A percentile compares a stretch with the other conserved stretches of the same genome.
Evolutionary conservation across 495 filamentous ascomycete genomes (phyloP).

Genomic region (Chaetomium cochliodes): DNA sequence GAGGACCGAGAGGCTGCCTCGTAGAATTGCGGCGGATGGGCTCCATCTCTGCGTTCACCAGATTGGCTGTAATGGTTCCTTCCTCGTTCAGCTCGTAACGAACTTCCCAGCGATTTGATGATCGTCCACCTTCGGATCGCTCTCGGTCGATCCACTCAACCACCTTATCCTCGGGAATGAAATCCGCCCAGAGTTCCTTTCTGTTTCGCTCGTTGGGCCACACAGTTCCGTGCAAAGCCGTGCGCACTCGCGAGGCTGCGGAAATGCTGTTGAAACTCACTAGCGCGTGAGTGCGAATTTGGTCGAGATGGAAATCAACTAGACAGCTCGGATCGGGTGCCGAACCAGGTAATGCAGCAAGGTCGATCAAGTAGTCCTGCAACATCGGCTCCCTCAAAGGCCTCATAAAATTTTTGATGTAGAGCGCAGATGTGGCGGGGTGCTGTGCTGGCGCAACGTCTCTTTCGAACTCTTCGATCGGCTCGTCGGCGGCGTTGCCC

Average conservation of each 20-base stretch:
- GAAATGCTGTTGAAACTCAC: constrained; percentile 64
- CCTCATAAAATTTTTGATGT: constrained; percentile 88
- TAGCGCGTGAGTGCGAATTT: constrained; percentile 85
- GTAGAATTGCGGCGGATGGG: constrained; percentile 16
- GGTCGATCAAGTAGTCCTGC: constrained; percentile 61
- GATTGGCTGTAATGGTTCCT: constrained; percentile 55
- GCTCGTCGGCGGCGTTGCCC: constrained; percentile 5
- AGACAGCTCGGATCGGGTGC: constrained; percentile 55
- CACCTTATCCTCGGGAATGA: constrained; percentile 74
- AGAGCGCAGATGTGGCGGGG: constrained; percentile 79
- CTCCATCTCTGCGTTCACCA: constrained; percentile 44
- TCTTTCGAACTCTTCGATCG: constrained; percentile 34
- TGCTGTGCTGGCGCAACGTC: constrained; percentile 69
- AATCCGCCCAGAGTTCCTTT: constrained; percentile 86
- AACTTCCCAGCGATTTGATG: constrained; percentile 58
- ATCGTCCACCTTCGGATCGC: constrained; percentile 49
- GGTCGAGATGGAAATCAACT: constrained; percentile 72
- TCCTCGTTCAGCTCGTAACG: constrained; percentile 49
- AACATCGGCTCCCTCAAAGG: constrained; percentile 68
- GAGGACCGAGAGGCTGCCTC: constrained; percentile 26
- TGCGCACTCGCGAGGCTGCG: constrained; percentile 75
- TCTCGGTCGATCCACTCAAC: constrained; percentile 73
- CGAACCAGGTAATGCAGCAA: constrained; percentile 60
- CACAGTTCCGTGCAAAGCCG: constrained; percentile 68
- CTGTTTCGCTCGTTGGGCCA: constrained; percentile 88